Evolutionary conservation across 2,329 filamentous ascomycete genomes (phyloP), one percentile per base, ranked within the genome.

Genomic region (Talaromyces amestolkiae): DNA sequence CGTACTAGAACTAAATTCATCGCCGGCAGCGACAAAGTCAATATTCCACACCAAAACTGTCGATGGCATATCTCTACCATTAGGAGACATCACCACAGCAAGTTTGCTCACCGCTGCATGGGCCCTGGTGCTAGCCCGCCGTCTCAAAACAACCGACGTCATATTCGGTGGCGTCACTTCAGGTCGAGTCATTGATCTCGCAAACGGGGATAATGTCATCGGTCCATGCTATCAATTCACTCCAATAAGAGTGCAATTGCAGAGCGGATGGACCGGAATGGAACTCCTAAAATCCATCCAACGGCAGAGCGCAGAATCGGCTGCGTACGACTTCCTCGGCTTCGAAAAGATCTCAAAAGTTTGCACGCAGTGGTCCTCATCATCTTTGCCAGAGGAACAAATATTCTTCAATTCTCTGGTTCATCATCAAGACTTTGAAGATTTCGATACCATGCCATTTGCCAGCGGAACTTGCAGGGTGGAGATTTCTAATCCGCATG

Each of bases 161-260:
- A 84, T 87, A 0, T 97, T 95, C 72, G 93, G 93, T 0, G 85
- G 91, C 0, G 89, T 97, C 0, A 81, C 97, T 13, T 93, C 92
- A 0, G 93, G 93, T 17, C 86, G 94, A 15, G 91, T 95, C 64
- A 87, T 87, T 9, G 88, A 91, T 49, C 76, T 87, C 0, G 73
- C 79, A 24, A 79, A 80, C 65, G 81, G 82, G 11, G 84, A 87
- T 66, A 76, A 80, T 61, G 83, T 89, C 63, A 79, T 84, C 33
- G 88, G 88, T 0, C 87, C 87, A 45, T 63, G 61, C 39, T 63
- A 63, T 31, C 61, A 63, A 19, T 49, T 63, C 73, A 82, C 87
- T 0, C 87, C 88, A 0, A 79, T 89, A 39, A 82, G 87, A 31
- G 81, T 89, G 3, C 74, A 73, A 31, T 85, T 89, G 71, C 75